Evolutionary conservation across 192 early-diverging fungal genomes (phyloP).

Genomic region (Entomortierella parvispora): DNA sequence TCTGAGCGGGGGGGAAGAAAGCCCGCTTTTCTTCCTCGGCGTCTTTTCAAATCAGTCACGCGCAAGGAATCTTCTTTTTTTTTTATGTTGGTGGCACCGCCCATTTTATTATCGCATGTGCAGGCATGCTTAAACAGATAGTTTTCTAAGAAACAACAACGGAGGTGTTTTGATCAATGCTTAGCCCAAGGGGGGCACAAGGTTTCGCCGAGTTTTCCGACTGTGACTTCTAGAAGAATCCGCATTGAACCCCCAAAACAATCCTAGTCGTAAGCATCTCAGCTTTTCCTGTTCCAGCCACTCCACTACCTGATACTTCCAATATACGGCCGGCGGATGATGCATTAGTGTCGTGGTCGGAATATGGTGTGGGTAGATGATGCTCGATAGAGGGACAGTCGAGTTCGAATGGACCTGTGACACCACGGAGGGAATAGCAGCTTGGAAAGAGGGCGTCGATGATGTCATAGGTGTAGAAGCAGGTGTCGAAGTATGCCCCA

Average conservation of each 20-base stretch:
- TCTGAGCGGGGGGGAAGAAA: too few species aligned
- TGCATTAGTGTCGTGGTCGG: conserved; percentile 40
- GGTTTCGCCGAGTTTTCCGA: neutral
- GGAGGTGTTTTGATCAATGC: too few species aligned
- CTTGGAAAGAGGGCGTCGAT: conserved; percentile 11
- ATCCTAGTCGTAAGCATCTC: conserved; percentile 28
- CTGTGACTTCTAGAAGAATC: conserved; percentile 16
- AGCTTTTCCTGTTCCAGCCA: conserved; percentile 51
- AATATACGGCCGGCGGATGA: conserved; percentile 38
- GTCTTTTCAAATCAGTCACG: too few species aligned
- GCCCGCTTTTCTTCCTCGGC: too few species aligned
- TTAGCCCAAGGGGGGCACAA: too few species aligned
- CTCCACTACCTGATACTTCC: conserved; percentile 48
- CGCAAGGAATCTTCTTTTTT: too few species aligned
- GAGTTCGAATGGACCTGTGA: conserved; percentile 25
- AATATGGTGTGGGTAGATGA: conserved; percentile 22
- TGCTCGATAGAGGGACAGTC: conserved; percentile 6
- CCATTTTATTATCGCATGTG: too few species aligned
- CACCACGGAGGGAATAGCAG: neutral
- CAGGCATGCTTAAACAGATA: too few species aligned
- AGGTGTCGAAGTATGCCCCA: conserved; percentile 3
- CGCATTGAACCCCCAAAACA: conserved; percentile 49
- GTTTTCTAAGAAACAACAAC: too few species aligned
- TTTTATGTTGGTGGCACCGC: too few species aligned
- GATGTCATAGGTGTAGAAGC: conserved; percentile 14